Conservation (phyloP, 2,329 filamentous ascomycete genomes). For the Aaosphaeria arxii region DNA sequence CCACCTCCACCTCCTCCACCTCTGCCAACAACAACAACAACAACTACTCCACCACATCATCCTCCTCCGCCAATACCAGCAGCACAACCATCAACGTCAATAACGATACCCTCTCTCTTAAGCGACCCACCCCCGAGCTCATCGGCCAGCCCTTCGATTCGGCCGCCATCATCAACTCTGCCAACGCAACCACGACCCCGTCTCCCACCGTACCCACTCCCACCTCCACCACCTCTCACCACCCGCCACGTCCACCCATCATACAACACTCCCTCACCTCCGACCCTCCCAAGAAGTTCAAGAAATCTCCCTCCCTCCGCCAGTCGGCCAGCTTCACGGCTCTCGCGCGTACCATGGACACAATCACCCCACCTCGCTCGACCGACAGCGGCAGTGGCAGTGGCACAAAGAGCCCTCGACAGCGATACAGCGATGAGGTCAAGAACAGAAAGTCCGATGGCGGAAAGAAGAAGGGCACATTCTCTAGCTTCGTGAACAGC, state of each 20-base stretch:
- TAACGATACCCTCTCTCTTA: neutral
- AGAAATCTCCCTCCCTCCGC: conserved; percentile 30
- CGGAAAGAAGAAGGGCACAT: conserved; percentile 41
- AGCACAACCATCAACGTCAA: neutral
- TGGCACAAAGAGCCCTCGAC: conserved; percentile 34
- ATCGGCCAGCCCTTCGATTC: conserved; percentile 36
- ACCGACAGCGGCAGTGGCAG: conserved; percentile 12
- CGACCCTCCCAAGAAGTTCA: conserved; percentile 17
- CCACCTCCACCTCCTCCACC: neutral
- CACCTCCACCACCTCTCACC: conserved; percentile 21
- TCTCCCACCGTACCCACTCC: conserved; percentile 31
- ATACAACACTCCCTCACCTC: conserved; percentile 25
- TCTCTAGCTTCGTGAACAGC: conserved; percentile 39
- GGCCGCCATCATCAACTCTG: conserved; percentile 3
- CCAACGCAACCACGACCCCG: conserved; percentile 15
- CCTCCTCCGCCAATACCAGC: conserved; percentile 2
- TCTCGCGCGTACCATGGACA: conserved; percentile 44
- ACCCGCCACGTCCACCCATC: conserved; percentile 21
- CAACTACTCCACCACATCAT: neutral
- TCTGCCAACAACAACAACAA: neutral
- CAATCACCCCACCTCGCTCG: conserved; percentile 31
- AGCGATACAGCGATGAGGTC: conserved; percentile 39
- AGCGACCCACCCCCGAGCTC: conserved; percentile 21
- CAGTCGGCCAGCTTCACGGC: conserved; percentile 43
- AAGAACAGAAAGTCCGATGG: conserved; percentile 31